Evolutionary conservation across 495 filamentous ascomycete genomes (phyloP).

Genomic region (Filosporella fistucella): DNA sequence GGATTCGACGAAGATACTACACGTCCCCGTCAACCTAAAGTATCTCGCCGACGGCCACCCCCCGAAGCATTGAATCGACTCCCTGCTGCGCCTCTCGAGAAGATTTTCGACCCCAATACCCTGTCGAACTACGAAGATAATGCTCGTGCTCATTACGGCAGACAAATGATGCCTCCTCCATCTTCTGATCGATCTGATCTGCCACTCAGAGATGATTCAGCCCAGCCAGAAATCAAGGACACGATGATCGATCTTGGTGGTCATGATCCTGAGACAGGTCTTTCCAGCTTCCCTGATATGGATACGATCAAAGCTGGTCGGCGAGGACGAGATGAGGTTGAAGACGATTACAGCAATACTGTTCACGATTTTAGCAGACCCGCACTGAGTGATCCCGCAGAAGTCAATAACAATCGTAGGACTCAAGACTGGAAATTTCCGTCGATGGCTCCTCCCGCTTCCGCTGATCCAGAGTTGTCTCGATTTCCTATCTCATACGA

Average conservation of each 20-base stretch:
- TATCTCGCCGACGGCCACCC: constrained; percentile 41
- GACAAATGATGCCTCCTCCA: constrained; percentile 12
- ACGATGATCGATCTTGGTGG: constrained; percentile 55
- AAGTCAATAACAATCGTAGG: constrained; percentile 41
- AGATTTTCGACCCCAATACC: constrained; percentile 53
- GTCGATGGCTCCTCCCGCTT: constrained; percentile 30
- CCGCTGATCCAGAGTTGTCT: constrained; percentile 45
- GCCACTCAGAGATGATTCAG: constrained; percentile 46
- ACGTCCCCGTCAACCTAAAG: constrained; percentile 31
- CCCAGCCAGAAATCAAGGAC: constrained; percentile 44
- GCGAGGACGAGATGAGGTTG: constrained; percentile 30
- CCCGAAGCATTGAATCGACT: constrained; percentile 40
- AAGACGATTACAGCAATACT: constrained; percentile 24
- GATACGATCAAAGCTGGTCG: constrained; percentile 48
- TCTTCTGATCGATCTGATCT: constrained; percentile 45
- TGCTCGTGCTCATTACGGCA: constrained; percentile 44
- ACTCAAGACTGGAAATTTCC: constrained; percentile 64
- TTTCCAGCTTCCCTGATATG: constrained; percentile 53
- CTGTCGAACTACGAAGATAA: constrained; percentile 53
- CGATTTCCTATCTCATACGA: constrained; percentile 33
- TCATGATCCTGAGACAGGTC: constrained; percentile 31
- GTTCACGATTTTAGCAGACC: constrained; percentile 37
- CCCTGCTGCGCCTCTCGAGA: constrained; percentile 44
- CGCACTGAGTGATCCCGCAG: constrained; percentile 44
- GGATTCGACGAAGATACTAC: constrained; percentile 29